Base-by-base conservation (phyloP, 2,329 filamentous ascomycete genomes). In the Colletotrichum eleusines region DNA sequence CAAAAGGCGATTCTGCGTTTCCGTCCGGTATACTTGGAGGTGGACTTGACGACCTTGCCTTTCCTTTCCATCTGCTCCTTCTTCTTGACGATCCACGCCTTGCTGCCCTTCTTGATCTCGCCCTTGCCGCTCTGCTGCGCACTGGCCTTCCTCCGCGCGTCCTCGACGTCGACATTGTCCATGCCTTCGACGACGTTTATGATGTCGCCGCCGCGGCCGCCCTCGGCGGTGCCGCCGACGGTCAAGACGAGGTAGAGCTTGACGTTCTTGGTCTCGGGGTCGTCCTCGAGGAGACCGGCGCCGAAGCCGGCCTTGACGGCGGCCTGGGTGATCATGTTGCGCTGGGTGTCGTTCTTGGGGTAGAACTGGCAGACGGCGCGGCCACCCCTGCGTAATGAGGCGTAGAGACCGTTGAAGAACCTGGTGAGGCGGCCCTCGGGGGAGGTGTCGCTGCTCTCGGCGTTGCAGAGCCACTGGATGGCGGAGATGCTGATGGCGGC, bases 401-500 rank as follows among this genome's bases (percentile, higher is more conserved):
- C 92, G 81, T 98, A 99, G 1, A 99, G 82, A 0, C 94, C 94
- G 76, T 97, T 94, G 81, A 99, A 99, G 79, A 99, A 99, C 54
- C 95, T 86, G 5, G 89, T 88, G 33, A 99, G 82, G 7, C 96
- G 85, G 0, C 92, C 94, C 35, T 92, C 88, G 0, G 94, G 92
- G 1, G 89, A 93, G 0, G 96, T 95, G 60, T 97, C 94, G 78
- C 90, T 93, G 71, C 89, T 93, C 80, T 98, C 96, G 50, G 95
- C 96, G 80, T 97, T 98, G 81, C 96, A 99, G 38, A 99, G 86
- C 96, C 96, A 99, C 81, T 99, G 96, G n/a, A 99, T 92, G 0
- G 96, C 96, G 75, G 90, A 94, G 79, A 99, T 98, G 77, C 91
- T 94, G 76, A 99, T 94, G 28, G 96, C 96, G 0, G 95, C 96